A percentile compares a stretch with the other conserved stretches of the same genome.
Evolutionary conservation across 805 yeast genomes (phyloP).

Genomic region (Teunomyces stri): DNA sequence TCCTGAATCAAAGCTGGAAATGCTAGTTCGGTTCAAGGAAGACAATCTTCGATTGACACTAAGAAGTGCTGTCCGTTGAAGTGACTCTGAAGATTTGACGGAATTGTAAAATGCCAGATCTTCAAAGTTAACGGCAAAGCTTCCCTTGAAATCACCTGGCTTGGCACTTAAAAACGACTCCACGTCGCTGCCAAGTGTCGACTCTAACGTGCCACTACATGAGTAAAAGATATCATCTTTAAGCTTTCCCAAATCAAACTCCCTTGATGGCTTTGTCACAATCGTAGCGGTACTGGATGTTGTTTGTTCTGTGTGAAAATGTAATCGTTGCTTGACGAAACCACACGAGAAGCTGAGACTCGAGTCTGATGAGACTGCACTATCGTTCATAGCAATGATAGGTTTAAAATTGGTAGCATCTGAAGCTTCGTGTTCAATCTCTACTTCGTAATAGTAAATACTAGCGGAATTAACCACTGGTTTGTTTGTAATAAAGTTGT

Average conservation of each 20-base stretch:
- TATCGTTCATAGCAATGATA: constrained; percentile 32
- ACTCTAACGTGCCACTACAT: constrained; percentile 9
- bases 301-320: constrained; percentile 14
- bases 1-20: constrained; percentile 30
- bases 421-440: constrained; percentile 33
- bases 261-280: constrained; percentile 7
- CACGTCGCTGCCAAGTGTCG: constrained; percentile 15
- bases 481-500: constrained; percentile 39
- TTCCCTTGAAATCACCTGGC: constrained; percentile 42
- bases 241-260: constrained; percentile 29
- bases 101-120: constrained; percentile 41
- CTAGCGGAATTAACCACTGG: constrained; percentile 33
- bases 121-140: constrained; percentile 40
- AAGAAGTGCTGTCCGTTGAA: constrained; percentile 29
- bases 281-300: not conserved
- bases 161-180: constrained; percentile 27
- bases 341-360: constrained; percentile 35
- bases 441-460: constrained; percentile 40
- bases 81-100: constrained; percentile 26
- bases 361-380: constrained; percentile 30
- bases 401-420: constrained; percentile 31
- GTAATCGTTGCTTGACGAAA: constrained; percentile 27
- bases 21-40: constrained; percentile 24
- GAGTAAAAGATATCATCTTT: constrained; percentile 24
- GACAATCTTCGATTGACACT: constrained; percentile 37